Evolutionary conservation across 2,329 filamentous ascomycete genomes (phyloP).

Genomic region (Atkinsonella hypoxylon): DNA sequence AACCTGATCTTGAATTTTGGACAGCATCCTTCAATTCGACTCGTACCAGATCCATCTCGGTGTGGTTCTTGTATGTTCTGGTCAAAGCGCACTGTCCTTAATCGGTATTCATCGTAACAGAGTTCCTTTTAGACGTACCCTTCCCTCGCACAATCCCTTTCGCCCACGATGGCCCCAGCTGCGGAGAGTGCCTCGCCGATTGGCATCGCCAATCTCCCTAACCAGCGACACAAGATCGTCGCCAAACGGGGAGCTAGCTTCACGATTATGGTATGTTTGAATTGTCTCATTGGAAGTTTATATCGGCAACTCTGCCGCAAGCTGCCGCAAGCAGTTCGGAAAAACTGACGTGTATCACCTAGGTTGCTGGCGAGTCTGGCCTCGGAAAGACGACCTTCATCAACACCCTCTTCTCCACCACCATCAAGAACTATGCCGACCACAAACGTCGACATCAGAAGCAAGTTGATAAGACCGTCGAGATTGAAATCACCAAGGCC

Average conservation of each 20-base stretch:
- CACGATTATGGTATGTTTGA: slow-evolving; percentile 78
- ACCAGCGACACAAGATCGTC: slow-evolving; percentile 66
- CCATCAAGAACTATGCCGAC: slow-evolving; percentile 99
- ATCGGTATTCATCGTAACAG: not conserved
- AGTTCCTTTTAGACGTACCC: not conserved
- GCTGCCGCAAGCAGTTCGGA: not conserved
- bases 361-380: slow-evolving; percentile 97
- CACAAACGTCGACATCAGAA: slow-evolving; percentile 99
- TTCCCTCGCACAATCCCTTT: slow-evolving; percentile 8
- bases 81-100: slow-evolving; percentile 5
- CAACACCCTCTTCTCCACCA: slow-evolving; percentile 99
- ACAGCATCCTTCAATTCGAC: slow-evolving; percentile 7
- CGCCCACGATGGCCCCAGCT: slow-evolving; percentile 42
- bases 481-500: slow-evolving; percentile 99
- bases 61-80: not conserved
- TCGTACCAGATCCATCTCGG: slow-evolving; percentile 3
- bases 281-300: not conserved
- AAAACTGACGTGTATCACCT: slow-evolving; percentile 10
- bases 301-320: not conserved
- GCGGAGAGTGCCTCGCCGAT: slow-evolving; percentile 54
- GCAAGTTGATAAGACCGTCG: slow-evolving; percentile 98
- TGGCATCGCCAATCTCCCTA: slow-evolving; percentile 63
- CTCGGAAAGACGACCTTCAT: slow-evolving; percentile 99
- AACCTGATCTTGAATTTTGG: not conserved
- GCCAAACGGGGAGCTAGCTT: slow-evolving; percentile 87